Conservation (phyloP, 192 early-diverging fungal genomes). For the Coemansia aciculifera region DNA sequence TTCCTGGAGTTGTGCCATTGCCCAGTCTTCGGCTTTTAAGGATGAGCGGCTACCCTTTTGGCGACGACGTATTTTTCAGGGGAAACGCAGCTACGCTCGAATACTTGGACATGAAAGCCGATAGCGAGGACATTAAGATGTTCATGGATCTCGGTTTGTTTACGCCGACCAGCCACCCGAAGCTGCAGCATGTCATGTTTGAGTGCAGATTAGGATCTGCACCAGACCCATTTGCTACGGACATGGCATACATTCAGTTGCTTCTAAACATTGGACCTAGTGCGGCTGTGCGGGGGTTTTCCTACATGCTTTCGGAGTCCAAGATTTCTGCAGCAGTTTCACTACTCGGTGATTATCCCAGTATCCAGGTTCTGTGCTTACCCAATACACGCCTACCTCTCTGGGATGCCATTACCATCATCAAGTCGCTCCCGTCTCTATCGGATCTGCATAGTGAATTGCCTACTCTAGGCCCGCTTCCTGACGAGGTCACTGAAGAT, state of each 20-base stretch:
- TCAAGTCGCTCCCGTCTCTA: not conserved
- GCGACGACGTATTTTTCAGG: slow-evolving; percentile 6
- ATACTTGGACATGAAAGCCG: no score
- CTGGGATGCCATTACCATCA: not conserved
- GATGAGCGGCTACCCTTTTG: not conserved
- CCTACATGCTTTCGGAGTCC: not conserved
- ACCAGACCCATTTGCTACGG: not conserved
- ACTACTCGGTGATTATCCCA: not conserved
- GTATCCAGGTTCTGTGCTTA: not conserved
- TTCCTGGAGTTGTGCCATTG: not conserved
- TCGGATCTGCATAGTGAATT: not conserved
- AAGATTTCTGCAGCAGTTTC: not conserved
- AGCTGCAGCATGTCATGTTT: not conserved
- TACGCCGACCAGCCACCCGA: not conserved
- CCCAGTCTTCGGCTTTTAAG: not conserved
- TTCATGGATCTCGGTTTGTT: not conserved
- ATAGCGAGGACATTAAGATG: not conserved
- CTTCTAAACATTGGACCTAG: not conserved
- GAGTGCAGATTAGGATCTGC: not conserved
- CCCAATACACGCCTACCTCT: not conserved
- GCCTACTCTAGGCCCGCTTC: not conserved
- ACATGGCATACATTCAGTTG: not conserved
- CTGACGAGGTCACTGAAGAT: not conserved
- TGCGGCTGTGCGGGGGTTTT: not conserved
- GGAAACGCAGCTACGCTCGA: not conserved